Percentiles rank a stretch among this genome's conserved stretches.
Evolutionary conservation across 345 rosid genomes (phyloP).

Genomic region (Barbarea vulgaris): DNA sequence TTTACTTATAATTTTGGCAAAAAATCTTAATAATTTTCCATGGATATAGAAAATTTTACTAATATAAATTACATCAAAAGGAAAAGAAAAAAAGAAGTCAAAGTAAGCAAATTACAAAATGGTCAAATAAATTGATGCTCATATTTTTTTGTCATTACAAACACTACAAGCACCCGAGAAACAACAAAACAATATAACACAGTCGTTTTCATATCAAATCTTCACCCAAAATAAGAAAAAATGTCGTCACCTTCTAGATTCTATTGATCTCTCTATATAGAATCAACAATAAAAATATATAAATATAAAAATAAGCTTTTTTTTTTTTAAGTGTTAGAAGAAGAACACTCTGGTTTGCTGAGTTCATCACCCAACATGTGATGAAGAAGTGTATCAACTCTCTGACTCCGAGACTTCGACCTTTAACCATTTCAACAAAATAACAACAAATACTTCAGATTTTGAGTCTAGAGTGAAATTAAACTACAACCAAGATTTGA

Average conservation of each 20-base stretch:
- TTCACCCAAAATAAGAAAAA: conserved; percentile 1
- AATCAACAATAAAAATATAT: conserved; percentile 14
- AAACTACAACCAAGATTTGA: neutral
- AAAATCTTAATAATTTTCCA: too few species aligned
- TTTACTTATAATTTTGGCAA: too few species aligned
- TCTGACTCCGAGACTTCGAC: conserved; percentile 81
- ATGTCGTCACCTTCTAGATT: neutral
- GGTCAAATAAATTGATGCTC: neutral
- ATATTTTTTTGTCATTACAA: neutral
- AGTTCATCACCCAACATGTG: conserved; percentile 71
- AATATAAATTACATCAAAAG: too few species aligned
- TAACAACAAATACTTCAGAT: conserved; percentile 9
- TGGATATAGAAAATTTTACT: too few species aligned
- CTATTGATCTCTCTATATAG: neutral
- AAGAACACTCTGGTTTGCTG: conserved; percentile 43
- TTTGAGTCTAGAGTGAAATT: neutral
- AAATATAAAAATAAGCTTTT: neutral
- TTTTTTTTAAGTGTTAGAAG: conserved; percentile 17
- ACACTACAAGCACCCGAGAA: neutral
- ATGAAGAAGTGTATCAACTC: conserved; percentile 90
- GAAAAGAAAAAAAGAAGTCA: too few species aligned
- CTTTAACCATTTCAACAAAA: conserved; percentile 42
- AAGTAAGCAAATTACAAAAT: neutral
- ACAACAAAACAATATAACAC: conserved; percentile 2
- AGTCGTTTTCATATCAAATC: neutral